Evolutionary conservation across 202 grass and related monocot species (phyloP).

Genomic region (Schoenoplectus tabernaemontani): DNA sequence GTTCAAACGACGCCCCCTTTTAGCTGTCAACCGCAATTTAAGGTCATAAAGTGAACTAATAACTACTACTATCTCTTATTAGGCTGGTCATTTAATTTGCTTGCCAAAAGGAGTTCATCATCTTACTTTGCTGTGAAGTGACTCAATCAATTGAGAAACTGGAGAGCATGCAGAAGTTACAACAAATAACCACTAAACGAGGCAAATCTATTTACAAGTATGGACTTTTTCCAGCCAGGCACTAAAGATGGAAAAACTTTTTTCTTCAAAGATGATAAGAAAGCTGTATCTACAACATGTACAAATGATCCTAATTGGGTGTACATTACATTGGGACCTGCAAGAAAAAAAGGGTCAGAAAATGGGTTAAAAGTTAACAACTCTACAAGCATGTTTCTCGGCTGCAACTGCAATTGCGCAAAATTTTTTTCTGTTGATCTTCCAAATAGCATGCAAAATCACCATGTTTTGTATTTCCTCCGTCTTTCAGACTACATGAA

Average conservation of each 20-base stretch:
- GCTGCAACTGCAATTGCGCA: not conserved
- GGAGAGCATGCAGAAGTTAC: not conserved
- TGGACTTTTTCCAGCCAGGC: not conserved
- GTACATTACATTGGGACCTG: not conserved
- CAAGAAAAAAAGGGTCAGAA: not conserved
- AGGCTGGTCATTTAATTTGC: not conserved
- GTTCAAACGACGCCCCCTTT: not conserved
- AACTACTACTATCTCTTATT: not conserved
- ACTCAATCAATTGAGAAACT: not conserved
- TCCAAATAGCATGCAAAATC: not conserved
- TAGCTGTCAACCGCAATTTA: not conserved
- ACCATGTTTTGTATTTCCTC: constrained; percentile 9
- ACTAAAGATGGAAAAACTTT: too few species aligned
- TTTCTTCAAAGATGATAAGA: not conserved
- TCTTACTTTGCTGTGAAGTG: not conserved
- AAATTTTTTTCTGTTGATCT: not conserved
- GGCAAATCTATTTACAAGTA: not conserved
- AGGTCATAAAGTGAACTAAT: constrained; percentile 6
- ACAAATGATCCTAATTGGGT: not conserved
- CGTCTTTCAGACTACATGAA: constrained; percentile 12
- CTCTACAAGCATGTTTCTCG: not conserved
- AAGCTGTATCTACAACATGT: not conserved
- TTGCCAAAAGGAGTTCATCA: not conserved
- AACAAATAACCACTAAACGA: not conserved
- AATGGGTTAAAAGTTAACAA: not conserved